Base-by-base conservation (phyloP, 805 yeast genomes). In the Barnettozyma vustinii region DNA sequence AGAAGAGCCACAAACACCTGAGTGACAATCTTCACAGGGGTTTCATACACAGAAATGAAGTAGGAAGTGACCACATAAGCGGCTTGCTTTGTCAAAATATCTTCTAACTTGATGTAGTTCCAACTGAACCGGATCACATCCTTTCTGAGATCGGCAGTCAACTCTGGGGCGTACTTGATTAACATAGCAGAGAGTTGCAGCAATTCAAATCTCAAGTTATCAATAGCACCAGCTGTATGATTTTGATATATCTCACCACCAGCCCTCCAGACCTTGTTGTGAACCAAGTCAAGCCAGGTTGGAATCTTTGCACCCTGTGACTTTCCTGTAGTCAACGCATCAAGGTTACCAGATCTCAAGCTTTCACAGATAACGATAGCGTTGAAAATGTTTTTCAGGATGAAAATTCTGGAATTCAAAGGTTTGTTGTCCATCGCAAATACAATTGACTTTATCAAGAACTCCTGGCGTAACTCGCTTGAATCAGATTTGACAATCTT, bases 51-150 rank as follows among this genome's bases (percentile, higher is more conserved):
- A 0, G 89, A 78, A 51, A 94, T 90, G 65, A 92, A 94, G 62
- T 81, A 81, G 0, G 96, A 79, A 2, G 95, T 90, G 0, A 91
- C 81, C 30, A 90, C 87, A 62, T 92, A 91, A 0, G 98, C 97
- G 4, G 94, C 87, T 57, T 91, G 96, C 61, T 94, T 94, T 23
- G 96, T 80, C 45, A 90, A 78, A 45, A 83, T 77, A 62, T 94
- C 99, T 53, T 91, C 97, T 30, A 91, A 70, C 56, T 88, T 88
- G 60, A 94, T 84, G 59, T 83, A 87, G 56, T 87, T 87, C 99
- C 99, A 94, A 57, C 90, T 86, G 68, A 90, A 94, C 64, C 88
- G 89, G 64, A 94, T 88, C 40, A 94, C 80, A 57, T 90, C 96
- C 61, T 89, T 92, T 40, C 87, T 74, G 55, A 78, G 74, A 15